Evolutionary conservation across 257 asterid species (phyloP).

Genomic region (Echium plantagineum): DNA sequence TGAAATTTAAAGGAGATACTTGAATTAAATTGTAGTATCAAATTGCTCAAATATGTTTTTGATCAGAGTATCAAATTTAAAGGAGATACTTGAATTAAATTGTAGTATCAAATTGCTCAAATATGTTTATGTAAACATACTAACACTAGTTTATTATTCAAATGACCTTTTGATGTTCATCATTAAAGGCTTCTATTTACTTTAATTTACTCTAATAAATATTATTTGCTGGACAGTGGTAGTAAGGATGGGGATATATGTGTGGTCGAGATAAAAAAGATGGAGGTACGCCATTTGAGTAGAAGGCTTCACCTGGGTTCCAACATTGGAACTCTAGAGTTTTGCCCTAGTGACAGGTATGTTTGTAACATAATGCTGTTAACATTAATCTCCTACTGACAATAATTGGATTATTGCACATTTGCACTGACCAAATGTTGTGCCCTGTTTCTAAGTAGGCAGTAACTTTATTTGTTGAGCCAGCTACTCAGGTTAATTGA

Average conservation of each 20-base stretch:
- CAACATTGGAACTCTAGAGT: conserved; percentile 56
- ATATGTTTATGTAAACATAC: not conserved
- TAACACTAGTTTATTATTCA: not conserved
- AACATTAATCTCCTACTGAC: not conserved
- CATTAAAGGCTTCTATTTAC: not conserved
- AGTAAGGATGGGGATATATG: conserved; percentile 95
- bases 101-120: too few relatives aligned
- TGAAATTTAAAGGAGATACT: not conserved
- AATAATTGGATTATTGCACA: not conserved
- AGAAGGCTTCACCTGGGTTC: conserved; percentile 87
- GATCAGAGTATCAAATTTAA: not conserved
- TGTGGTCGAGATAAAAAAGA: conserved; percentile 68
- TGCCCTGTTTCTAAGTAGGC: conserved; percentile 6
- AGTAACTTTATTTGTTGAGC: conserved; percentile 80
- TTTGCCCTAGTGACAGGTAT: conserved; percentile 92
- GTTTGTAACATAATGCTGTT: not conserved
- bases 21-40: too few relatives aligned
- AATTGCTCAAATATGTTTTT: too few relatives aligned
- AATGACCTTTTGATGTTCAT: not conserved
- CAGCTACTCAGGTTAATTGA: conserved; percentile 57
- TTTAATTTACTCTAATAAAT: conserved; percentile 2
- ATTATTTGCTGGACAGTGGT: conserved; percentile 39
- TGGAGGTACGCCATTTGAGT: conserved; percentile 79
- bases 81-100: not conserved
- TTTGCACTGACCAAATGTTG: conserved; percentile 1